Evolutionary conservation across 345 rosid species (phyloP), one percentile per base, ranked within the genome.

Genomic region (Jatropha curcas): DNA sequence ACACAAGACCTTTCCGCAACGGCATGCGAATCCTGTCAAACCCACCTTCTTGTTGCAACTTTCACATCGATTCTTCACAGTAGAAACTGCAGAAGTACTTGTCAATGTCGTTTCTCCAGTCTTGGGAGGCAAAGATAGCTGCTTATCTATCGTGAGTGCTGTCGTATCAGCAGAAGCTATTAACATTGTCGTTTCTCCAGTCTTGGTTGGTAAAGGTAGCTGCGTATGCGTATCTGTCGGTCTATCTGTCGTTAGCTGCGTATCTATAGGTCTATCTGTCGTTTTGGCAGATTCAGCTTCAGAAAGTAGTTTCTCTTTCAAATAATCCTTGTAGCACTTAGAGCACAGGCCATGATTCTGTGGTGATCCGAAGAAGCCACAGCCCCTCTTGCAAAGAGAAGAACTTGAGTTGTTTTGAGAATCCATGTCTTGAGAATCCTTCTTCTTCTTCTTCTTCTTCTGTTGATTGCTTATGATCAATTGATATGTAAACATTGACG

Each of bases 1-100:
- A 0, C 87, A 84, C 20, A 74, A 75, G 46, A 65, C 28, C 0
- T 76, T 34, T 16, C 84, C 90, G 13, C 90, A 81, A 0, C 74
- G 67, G 62, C 76, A 81, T 0, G 24, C 46, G 19, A 81, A 77
- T 4, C 81, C 81, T 2, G 41, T 16, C 27, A 71, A 30, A 0
- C 84, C 81, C 34, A 76, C 64, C 31, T 59, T 80, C 70, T 70
- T 76, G 33, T 43, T 43, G 75, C 80, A 76, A 13, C 37, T 22
- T 3, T 60, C 45, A 73, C 81, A 77, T 33, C 76, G 46, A 0
- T 25, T 70, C 39, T 52, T 53, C 19, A 2, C 2, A 2, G 43
- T 39, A 39, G 13, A 41, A 41, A 8, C 35, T 34, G 2, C 20
- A 2, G 19, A 1, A 16, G 35, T 35, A 3, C 19, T 3, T 0